Conservation (phyloP, 177 flowering plant genomes). For the Vitis hybrid region DNA sequence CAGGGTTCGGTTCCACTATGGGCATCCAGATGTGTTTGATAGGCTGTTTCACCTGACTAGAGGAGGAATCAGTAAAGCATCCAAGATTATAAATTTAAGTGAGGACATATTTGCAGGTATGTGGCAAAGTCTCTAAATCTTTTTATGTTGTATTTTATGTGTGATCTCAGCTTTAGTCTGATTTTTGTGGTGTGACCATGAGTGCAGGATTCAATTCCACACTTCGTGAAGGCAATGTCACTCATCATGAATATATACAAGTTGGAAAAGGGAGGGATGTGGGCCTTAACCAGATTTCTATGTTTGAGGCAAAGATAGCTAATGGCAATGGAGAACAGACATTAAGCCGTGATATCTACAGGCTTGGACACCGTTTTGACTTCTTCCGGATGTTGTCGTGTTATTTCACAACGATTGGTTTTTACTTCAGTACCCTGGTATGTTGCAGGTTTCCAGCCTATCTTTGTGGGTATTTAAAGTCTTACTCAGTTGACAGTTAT, state of each 20-base stretch:
- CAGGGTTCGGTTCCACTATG: slow-evolving; percentile 97
- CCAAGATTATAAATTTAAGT: slow-evolving; percentile 87
- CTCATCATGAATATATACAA: slow-evolving; percentile 98
- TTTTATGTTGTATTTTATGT: not conserved
- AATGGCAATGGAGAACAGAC: slow-evolving; percentile 99
- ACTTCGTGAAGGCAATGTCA: slow-evolving; percentile 95
- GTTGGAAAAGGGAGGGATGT: slow-evolving; percentile 99
- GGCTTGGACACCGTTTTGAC: slow-evolving; percentile 98
- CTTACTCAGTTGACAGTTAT: not conserved
- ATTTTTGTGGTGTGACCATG: not conserved
- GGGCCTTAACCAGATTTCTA: slow-evolving; percentile 94
- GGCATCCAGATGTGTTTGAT: slow-evolving; percentile 99
- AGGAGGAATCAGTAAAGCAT: slow-evolving; percentile 96
- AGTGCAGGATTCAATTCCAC: slow-evolving; percentile 90
- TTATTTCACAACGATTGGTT: slow-evolving; percentile 89
- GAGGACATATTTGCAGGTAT: slow-evolving; percentile 98
- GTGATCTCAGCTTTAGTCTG: not conserved
- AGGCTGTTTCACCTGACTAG: slow-evolving; percentile 90
- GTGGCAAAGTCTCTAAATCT: not conserved
- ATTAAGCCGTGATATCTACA: slow-evolving; percentile 86
- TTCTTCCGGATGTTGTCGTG: slow-evolving; percentile 95
- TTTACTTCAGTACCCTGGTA: slow-evolving; percentile 91
- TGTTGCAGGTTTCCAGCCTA: not conserved
- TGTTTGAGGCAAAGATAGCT: slow-evolving; percentile 95
- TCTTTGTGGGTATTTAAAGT: not conserved